Percentiles rank a stretch among this genome's conserved stretches.
phyloP scores from a whole-genome alignment of 2,329 filamentous ascomycete genomes.

The Daldinia eschscholtzii region DNA sequence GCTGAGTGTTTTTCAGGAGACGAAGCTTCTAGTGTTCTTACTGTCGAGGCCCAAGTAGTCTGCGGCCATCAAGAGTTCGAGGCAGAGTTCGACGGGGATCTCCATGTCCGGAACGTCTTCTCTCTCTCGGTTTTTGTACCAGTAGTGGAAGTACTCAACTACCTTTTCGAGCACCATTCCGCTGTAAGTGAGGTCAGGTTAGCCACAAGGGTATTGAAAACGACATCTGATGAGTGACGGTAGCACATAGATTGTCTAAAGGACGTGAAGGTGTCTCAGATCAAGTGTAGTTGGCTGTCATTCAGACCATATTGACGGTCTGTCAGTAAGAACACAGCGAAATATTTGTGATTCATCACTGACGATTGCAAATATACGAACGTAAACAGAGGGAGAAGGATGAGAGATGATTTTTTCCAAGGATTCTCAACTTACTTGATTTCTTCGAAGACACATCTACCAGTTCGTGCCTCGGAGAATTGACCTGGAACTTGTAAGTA shows the following conservation, averaged over 20 bases:
- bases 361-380: constrained; percentile 27
- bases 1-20: constrained; percentile 27
- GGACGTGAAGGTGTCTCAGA: constrained; percentile 60
- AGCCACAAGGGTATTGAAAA: not conserved
- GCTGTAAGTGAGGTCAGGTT: constrained; percentile 58
- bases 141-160: constrained; percentile 86
- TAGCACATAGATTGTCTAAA: not conserved
- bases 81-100: constrained; percentile 80
- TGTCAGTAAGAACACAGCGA: constrained; percentile 63
- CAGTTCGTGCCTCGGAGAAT: constrained; percentile 74
- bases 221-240: not conserved
- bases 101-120: constrained; percentile 85
- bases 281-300: constrained; percentile 74
- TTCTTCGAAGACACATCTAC: constrained; percentile 76
- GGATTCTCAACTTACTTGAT: constrained; percentile 71
- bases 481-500: constrained; percentile 59
- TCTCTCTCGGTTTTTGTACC: constrained; percentile 77
- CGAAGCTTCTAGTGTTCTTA: constrained; percentile 51
- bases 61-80: constrained; percentile 82
- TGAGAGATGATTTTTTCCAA: not conserved
- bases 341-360: constrained; percentile 57
- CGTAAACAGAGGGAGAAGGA: not conserved
- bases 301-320: constrained; percentile 61
- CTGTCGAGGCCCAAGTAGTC: constrained; percentile 80
- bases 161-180: constrained; percentile 82